phyloP scores from a whole-genome alignment of 2,329 filamentous ascomycete genomes.

The Bipolaris victoriae region DNA sequence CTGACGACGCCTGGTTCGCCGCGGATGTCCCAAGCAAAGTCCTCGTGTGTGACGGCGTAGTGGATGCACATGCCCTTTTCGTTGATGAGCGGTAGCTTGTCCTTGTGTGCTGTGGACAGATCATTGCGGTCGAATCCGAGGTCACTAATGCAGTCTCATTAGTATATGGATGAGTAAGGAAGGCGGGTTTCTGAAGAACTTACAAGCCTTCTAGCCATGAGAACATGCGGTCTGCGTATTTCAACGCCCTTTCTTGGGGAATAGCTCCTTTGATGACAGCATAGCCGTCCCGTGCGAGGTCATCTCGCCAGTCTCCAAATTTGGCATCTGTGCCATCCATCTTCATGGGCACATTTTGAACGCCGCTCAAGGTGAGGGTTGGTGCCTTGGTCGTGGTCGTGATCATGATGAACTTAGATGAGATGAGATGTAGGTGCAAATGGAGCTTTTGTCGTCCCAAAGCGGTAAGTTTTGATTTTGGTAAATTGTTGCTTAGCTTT shows the following conservation, averaged over 20 bases:
- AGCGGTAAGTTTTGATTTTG: too few relatives aligned
- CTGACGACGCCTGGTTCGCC: slow-evolving; percentile 48
- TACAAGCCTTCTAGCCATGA: slow-evolving; percentile 45
- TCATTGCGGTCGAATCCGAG: slow-evolving; percentile 33
- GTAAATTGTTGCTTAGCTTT: not conserved
- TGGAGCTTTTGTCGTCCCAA: too few relatives aligned
- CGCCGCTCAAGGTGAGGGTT: slow-evolving; percentile 16
- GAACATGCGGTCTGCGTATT: slow-evolving; percentile 41
- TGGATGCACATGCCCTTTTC: slow-evolving; percentile 32
- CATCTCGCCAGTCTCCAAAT: slow-evolving; percentile 46
- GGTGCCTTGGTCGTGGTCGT: slow-evolving; percentile 20
- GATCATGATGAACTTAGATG: slow-evolving; percentile 15
- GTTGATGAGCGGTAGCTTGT: slow-evolving; percentile 27
- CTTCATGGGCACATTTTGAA: slow-evolving; percentile 15
- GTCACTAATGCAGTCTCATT: slow-evolving; percentile 11
- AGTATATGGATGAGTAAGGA: not conserved
- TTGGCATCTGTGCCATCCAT: slow-evolving; percentile 28
- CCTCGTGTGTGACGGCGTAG: slow-evolving; percentile 50
- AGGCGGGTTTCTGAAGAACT: not conserved
- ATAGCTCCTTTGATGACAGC: slow-evolving; percentile 57
- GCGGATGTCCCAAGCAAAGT: slow-evolving; percentile 51
- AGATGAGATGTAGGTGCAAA: too few relatives aligned
- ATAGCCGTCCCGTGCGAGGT: slow-evolving; percentile 20
- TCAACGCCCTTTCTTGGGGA: slow-evolving; percentile 49
- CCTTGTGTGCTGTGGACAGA: slow-evolving; percentile 26